phyloP scores from a whole-genome alignment of 2,329 filamentous ascomycete species.

The Alternaria ethzedia region DNA sequence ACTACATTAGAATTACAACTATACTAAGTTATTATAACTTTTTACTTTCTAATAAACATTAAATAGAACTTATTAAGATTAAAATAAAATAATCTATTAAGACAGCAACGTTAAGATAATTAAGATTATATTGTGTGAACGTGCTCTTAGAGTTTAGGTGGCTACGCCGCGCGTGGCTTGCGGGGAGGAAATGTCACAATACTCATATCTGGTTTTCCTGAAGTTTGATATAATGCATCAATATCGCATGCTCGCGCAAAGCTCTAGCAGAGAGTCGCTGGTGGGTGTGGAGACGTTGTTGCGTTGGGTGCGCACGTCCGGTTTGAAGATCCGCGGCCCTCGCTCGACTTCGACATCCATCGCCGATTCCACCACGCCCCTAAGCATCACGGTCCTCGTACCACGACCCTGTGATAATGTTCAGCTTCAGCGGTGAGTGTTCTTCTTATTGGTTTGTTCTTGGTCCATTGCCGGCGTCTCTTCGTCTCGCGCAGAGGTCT shows the following conservation, averaged over 20 bases:
- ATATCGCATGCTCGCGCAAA: background rate
- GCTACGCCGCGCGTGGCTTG: background rate
- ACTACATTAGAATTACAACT: too few species aligned
- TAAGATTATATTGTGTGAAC: too few species aligned
- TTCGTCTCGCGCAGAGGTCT: background rate
- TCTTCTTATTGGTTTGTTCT: background rate
- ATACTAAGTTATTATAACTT: too few species aligned
- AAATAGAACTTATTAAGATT: too few species aligned
- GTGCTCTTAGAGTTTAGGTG: background rate
- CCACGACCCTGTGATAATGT: slow-evolving; percentile 32
- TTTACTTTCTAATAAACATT: too few species aligned
- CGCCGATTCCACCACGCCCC: slow-evolving; percentile 6
- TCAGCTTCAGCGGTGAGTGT: slow-evolving; percentile 48
- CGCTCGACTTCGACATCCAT: slow-evolving; percentile 5
- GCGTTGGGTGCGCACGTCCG: slow-evolving; percentile 23
- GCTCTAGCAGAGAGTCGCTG: background rate
- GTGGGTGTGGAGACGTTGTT: slow-evolving; percentile 12
- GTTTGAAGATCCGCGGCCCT: slow-evolving; percentile 9
- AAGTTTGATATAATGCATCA: background rate
- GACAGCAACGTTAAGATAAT: too few species aligned
- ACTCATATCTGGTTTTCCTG: background rate
- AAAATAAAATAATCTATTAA: too few species aligned
- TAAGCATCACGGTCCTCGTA: background rate
- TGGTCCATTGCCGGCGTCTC: background rate
- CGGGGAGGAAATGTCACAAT: slow-evolving; percentile 10